Base-by-base conservation (phyloP, 2,329 filamentous ascomycete species). In the Leptographium lundbergii region DNA sequence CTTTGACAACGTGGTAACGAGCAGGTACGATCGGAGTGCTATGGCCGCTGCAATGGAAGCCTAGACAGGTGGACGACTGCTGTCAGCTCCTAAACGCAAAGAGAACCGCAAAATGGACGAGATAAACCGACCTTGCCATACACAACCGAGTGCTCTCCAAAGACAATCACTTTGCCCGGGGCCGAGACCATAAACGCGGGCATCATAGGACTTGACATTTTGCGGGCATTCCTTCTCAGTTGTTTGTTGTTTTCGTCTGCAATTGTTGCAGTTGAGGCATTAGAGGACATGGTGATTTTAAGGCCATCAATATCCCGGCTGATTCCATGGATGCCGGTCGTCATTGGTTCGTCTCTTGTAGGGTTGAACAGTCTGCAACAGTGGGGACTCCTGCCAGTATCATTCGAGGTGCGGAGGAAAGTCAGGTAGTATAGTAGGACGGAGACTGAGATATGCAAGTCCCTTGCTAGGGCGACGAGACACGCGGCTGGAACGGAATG, bases 111-210 rank as follows among this genome's bases (percentile, higher is more conserved):
- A 34, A 39, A 13, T 19, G 45, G 29, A 34, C 39, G 17, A 14
- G 17, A 9, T 45, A 29, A 6, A 17, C 74, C 59, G 75, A 89
- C 88, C 82, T 96, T 97, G 69, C 91, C 91, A 69, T 99, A 85
- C 24, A 99, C 94, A n/a, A 97, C 94, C 2, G 94, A 88, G 75
- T 99, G 94, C 72, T 99, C 94, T 65, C 94, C 94, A 74, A 92
- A 97, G 57, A 97, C 89, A 71, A 99, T 99, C 69, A 96, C 94
- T 72, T 99, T 99, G 63, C 92, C 95, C 0, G 94, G 94, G 2
- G 95, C 92, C 19, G 94, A 97, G 60, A 97, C 91, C 89, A 99
- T 96, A 71, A 99, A 99, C 62, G 91, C 78, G 51, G 92, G 91
- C 74, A 94, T 83, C 82, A 86, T 82, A 4, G 83, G 83, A 59